Conservation (phyloP, 2,329 filamentous ascomycete genomes). For the Dryadomyces quercivorus region DNA sequence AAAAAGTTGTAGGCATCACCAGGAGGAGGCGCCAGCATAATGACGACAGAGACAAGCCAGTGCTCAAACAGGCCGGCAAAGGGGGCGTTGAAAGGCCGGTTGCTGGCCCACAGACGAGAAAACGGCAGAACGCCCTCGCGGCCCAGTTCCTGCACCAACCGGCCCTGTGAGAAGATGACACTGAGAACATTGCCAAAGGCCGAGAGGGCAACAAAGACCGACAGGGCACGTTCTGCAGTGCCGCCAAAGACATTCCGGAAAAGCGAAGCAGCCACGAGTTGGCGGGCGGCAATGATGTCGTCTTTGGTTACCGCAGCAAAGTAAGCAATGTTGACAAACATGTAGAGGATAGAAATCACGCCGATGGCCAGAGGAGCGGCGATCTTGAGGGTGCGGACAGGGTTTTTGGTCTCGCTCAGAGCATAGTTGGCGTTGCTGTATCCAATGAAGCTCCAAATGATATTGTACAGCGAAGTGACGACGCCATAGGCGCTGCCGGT, state of each 20-base stretch:
- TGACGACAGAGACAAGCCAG: constrained; percentile 51
- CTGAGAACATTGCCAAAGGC: constrained; percentile 56
- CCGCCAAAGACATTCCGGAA: constrained; percentile 44
- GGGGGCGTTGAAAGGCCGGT: constrained; percentile 50
- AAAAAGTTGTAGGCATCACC: constrained; percentile 56
- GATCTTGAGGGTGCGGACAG: constrained; percentile 50
- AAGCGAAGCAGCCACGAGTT: constrained; percentile 40
- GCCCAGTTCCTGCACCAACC: constrained; percentile 53
- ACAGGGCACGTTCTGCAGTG: constrained; percentile 44
- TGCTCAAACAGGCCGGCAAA: constrained; percentile 50
- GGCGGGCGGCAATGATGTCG: constrained; percentile 37
- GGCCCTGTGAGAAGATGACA: constrained; percentile 57
- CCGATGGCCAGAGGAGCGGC: constrained; percentile 50
- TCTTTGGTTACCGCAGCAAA: constrained; percentile 45
- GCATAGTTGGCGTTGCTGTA: constrained; percentile 59
- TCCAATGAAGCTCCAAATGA: constrained; percentile 59
- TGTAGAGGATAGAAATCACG: constrained; percentile 48
- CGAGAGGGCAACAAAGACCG: constrained; percentile 54
- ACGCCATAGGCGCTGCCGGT: constrained; percentile 54
- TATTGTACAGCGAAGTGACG: constrained; percentile 59
- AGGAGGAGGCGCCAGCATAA: constrained; percentile 54
- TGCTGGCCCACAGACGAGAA: constrained; percentile 50
- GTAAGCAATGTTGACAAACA: constrained; percentile 56
- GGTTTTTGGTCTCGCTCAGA: constrained; percentile 53
- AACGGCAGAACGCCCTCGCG: constrained; percentile 55